Evolutionary conservation across 345 rosid species (phyloP).

Genomic region (Rhodamnia rubescens): DNA sequence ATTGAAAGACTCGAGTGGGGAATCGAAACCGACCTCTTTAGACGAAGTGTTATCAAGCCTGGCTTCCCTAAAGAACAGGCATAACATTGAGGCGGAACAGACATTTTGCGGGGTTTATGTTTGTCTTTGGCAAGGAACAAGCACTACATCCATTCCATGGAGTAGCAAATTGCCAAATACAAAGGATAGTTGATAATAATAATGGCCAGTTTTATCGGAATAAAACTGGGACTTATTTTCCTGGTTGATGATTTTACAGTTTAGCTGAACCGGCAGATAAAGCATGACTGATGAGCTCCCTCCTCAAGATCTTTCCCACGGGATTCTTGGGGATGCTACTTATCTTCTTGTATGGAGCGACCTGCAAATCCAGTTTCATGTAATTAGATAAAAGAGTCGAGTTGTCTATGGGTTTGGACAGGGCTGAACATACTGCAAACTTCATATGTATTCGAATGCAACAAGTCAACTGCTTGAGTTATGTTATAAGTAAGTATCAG

Average conservation of each 20-base stretch:
- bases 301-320: conserved; percentile 69
- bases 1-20: neutral
- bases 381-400: neutral
- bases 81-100: neutral
- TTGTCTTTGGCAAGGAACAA: neutral
- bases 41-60: neutral
- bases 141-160: neutral
- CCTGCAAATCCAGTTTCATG: conserved; percentile 24
- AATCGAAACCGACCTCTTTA: neutral
- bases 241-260: conserved; percentile 6
- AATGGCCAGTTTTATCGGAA: neutral
- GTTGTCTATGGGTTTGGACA: neutral
- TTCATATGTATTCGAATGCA: neutral
- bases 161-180: neutral
- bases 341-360: conserved; percentile 77
- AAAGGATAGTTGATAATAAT: neutral
- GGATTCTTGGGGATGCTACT: conserved; percentile 53
- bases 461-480: neutral
- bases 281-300: conserved; percentile 39
- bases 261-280: conserved; percentile 22
- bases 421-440: neutral
- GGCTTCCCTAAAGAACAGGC: neutral
- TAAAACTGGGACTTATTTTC: neutral
- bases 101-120: neutral
- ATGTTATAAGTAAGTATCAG: neutral